These are phyloP conservation scores for Tetrahymena thermophila DNA, from an alignment of 73 alveolate species.

Conservation along the genomic window DNA sequence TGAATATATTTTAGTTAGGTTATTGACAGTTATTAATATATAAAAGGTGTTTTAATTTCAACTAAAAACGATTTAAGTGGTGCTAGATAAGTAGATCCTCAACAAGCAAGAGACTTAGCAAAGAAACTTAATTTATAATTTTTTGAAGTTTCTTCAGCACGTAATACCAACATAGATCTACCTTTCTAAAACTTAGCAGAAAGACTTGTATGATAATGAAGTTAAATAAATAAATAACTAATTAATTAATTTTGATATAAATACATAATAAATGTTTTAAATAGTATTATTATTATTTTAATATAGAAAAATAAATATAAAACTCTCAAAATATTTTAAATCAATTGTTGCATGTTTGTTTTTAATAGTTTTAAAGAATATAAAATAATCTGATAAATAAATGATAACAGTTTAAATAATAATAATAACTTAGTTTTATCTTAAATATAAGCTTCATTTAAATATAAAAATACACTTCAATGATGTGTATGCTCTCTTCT, in stretches of 20 bases:
- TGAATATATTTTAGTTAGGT: background rate
- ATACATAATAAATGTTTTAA: background rate
- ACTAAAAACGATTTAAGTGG: background rate
- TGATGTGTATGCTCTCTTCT: background rate
- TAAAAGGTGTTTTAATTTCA: background rate
- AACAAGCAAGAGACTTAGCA: background rate
- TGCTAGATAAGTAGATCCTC: background rate
- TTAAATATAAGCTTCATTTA: too few relatives aligned
- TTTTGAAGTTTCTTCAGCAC: background rate
- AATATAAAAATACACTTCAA: background rate
- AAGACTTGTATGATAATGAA: background rate
- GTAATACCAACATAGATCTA: background rate
- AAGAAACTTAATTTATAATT: background rate
- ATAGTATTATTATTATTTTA: background rate
- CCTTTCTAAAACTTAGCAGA: background rate
- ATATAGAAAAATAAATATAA: too few relatives aligned
- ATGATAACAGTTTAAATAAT: too few relatives aligned
- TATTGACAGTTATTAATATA: background rate
- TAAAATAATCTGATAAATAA: too few relatives aligned
- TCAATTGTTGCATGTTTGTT: too few relatives aligned
- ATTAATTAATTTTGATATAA: background rate
- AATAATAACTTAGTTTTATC: too few relatives aligned
- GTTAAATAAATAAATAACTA: background rate
- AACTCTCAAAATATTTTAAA: too few relatives aligned
- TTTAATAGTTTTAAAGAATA: too few relatives aligned